phyloP scores from a whole-genome alignment of 495 filamentous ascomycete genomes.

The Penicillium steckii region DNA sequence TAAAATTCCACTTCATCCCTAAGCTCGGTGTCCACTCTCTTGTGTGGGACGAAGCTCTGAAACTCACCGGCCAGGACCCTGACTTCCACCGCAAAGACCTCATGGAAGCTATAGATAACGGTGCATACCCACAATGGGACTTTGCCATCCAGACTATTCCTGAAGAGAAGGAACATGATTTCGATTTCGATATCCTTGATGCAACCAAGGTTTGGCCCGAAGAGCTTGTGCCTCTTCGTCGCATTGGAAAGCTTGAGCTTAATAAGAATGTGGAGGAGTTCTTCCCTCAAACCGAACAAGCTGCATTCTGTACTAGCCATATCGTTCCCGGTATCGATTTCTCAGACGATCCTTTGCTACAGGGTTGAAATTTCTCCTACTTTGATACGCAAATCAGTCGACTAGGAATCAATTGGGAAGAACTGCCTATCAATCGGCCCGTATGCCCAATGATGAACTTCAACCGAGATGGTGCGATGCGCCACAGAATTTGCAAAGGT shows the following conservation, averaged over 20 bases:
- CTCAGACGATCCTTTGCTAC: slow-evolving; percentile 71
- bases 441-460: slow-evolving; percentile 64
- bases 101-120: slow-evolving; percentile 69
- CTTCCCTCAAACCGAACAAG: slow-evolving; percentile 78
- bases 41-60: slow-evolving; percentile 86
- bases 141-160: slow-evolving; percentile 78
- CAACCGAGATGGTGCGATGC: slow-evolving; percentile 38
- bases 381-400: slow-evolving; percentile 83
- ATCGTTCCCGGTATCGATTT: slow-evolving; percentile 86
- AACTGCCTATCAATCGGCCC: slow-evolving; percentile 78
- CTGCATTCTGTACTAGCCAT: slow-evolving; percentile 86
- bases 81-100: slow-evolving; percentile 89
- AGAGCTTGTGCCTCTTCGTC: slow-evolving; percentile 72
- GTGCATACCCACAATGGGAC: slow-evolving; percentile 72
- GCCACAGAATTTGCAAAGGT: slow-evolving; percentile 59
- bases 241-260: slow-evolving; percentile 79
- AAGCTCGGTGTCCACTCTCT: slow-evolving; percentile 79
- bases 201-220: slow-evolving; percentile 92
- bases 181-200: slow-evolving; percentile 88
- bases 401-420: slow-evolving; percentile 81
- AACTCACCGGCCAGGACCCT: slow-evolving; percentile 77
- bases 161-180: slow-evolving; percentile 70
- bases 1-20: slow-evolving; percentile 81
- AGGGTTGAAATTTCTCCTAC: slow-evolving; percentile 75
- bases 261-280: slow-evolving; percentile 85